Evolutionary conservation across 2,329 filamentous ascomycete species (phyloP), one percentile per base, ranked within the genome.

Genomic region (Fusarium falciforme): DNA sequence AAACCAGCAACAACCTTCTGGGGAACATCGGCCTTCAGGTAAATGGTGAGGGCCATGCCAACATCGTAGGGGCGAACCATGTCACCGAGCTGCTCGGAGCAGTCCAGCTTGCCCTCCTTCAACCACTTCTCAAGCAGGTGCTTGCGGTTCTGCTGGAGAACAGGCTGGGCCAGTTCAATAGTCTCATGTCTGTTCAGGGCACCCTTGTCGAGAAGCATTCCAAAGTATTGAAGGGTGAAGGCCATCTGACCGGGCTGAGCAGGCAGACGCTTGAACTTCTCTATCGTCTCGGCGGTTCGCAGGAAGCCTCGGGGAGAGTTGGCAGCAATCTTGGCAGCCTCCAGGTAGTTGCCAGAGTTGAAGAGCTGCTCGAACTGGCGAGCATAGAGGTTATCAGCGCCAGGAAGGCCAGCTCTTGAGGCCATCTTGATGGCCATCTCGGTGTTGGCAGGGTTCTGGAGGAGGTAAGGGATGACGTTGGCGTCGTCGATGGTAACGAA

Each of bases 61-160:
- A 97, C 88, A 81, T 99, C 96, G 78, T 98, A 94, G 22, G 93
- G 89, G 57, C 96, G 93, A 60, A 98, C 93, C 78, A 98, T 91
- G 82, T 99, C 97, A 86, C 96, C 96, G 59, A 99, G 90, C 83
- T 98, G 94, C 85, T 99, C 96, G 0, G 96, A 98, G 85, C 93
- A 95, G 82, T 97, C 94, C 49, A 99, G 89, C 87, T 99, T 99
- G 84, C 94, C 93, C 85, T 98, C 96, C 80, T 93, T 93, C 83
- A 98, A 90, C 97, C 97, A 99, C 85, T 99, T 99, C 85, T 98
- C 96, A 31, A 99, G 89, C 29, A 99, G 87, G 80, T 98, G 94
- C 86, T 98, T 98, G 75, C 96, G 92, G 83, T 95, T 96, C 84
- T 99, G 96, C 66, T 93, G 91, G 67, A 99, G 89, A 22, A 99